Conservation (phyloP, 2,329 filamentous ascomycete species). For the Didymella sp. region DNA sequence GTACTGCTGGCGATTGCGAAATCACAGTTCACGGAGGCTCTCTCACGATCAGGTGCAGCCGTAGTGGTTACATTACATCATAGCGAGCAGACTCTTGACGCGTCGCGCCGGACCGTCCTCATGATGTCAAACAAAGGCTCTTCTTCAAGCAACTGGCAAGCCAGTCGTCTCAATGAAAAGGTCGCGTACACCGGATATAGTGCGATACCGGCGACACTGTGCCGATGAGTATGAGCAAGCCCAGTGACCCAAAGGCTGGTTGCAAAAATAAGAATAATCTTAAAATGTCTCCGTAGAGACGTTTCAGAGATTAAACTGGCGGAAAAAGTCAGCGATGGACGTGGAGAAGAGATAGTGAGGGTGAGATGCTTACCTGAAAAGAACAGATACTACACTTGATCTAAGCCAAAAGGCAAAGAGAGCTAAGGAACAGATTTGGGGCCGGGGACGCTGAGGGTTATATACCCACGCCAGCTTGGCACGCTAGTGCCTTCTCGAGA, state of each 20-base stretch:
- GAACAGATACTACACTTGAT: conserved; percentile 19
- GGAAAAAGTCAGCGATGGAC: no score
- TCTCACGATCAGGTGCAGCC: background rate
- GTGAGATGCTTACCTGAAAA: background rate
- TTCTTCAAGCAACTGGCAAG: conserved; percentile 65
- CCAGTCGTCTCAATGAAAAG: conserved; percentile 65
- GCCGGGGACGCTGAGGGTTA: background rate
- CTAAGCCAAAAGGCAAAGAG: conserved; percentile 23
- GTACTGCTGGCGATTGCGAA: background rate
- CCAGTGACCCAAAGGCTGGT: conserved; percentile 19
- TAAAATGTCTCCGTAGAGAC: background rate
- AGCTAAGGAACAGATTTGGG: conserved; percentile 11
- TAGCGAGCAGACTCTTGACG: background rate
- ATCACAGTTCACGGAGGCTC: background rate
- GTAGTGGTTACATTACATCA: background rate
- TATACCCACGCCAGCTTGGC: background rate
- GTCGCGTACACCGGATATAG: conserved; percentile 31
- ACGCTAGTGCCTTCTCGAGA: background rate
- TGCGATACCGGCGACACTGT: conserved; percentile 35
- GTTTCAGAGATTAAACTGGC: conserved; percentile 20
- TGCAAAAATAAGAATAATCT: conserved; percentile 26
- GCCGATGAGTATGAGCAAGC: conserved; percentile 28
- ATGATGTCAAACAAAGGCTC: conserved; percentile 44
- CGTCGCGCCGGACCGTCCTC: background rate
- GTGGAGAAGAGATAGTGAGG: no score